These are phyloP conservation scores for Camillea tinctor DNA, from an alignment of 2,329 filamentous ascomycete genomes.

Conservation along the genomic window DNA sequence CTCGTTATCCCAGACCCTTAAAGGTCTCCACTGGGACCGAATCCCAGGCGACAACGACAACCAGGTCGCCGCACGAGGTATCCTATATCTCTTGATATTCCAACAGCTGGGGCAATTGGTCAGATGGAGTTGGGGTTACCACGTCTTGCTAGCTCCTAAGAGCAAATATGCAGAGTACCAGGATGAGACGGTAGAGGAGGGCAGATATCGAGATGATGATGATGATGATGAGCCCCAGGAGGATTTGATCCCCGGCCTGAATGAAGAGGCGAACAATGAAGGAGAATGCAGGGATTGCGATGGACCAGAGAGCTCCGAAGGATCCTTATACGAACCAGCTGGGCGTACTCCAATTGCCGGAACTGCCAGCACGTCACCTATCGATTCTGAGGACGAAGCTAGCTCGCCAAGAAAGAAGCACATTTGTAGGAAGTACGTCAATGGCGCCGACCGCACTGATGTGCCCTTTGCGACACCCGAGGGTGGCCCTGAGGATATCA, in stretches of 20 bases:
- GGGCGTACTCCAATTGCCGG: slow-evolving; percentile 54
- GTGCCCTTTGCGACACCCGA: slow-evolving; percentile 36
- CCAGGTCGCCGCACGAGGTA: slow-evolving; percentile 89
- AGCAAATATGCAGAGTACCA: slow-evolving; percentile 68
- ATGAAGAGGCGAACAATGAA: slow-evolving; percentile 39
- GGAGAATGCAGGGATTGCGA: slow-evolving; percentile 26
- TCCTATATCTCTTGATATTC: slow-evolving; percentile 94
- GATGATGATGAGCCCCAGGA: slow-evolving; percentile 44
- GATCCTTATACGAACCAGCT: slow-evolving; percentile 53
- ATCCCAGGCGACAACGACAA: slow-evolving; percentile 92
- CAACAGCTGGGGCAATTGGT: slow-evolving; percentile 95
- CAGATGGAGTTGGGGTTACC: slow-evolving; percentile 97
- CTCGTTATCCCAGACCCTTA: slow-evolving; percentile 87
- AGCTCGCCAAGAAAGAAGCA: slow-evolving; percentile 18
- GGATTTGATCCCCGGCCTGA: slow-evolving; percentile 45
- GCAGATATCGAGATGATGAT: slow-evolving; percentile 56
- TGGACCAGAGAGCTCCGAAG: slow-evolving; percentile 37
- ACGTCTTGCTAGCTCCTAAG: slow-evolving; percentile 86
- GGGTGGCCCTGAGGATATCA: slow-evolving; percentile 52
- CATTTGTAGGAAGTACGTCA: slow-evolving; percentile 34
- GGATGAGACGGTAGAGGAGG: slow-evolving; percentile 52
- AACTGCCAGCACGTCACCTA: slow-evolving; percentile 49
- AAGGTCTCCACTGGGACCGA: slow-evolving; percentile 89
- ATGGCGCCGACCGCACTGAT: slow-evolving; percentile 19
- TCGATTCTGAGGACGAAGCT: slow-evolving; percentile 49